Conservation (phyloP, 2,329 filamentous ascomycete species). For the Phialophora tarda region DNA sequence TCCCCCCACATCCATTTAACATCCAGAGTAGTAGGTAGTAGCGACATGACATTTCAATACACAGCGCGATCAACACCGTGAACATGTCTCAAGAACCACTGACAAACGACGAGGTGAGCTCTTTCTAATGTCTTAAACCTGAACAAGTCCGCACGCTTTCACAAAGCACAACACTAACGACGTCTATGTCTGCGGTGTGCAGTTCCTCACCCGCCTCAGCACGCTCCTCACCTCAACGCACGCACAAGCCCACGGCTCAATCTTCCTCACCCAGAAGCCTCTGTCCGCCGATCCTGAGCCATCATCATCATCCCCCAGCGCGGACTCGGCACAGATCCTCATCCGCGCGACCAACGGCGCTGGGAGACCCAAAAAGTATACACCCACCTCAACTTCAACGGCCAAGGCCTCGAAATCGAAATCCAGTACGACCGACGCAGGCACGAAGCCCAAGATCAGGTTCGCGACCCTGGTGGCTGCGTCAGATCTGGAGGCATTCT, state of each 20-base stretch:
- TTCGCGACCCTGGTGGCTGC: slow-evolving; percentile 82
- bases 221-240: slow-evolving; percentile 49
- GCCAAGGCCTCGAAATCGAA: slow-evolving; percentile 47
- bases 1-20: neutral
- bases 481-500: slow-evolving; percentile 79
- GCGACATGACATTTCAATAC: neutral
- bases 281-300: slow-evolving; percentile 55
- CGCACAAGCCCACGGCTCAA: slow-evolving; percentile 49
- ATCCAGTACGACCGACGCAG: slow-evolving; percentile 51
- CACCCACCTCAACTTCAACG: neutral
- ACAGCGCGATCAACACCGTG: too few relatives aligned
- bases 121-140: neutral
- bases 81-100: neutral
- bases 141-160: neutral
- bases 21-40: neutral
- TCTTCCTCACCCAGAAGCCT: slow-evolving; percentile 53
- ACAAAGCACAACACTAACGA: neutral
- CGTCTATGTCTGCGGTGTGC: neutral
- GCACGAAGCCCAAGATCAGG: slow-evolving; percentile 67
- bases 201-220: slow-evolving; percentile 53
- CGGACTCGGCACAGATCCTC: slow-evolving; percentile 64
- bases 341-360: slow-evolving; percentile 86
- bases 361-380: slow-evolving; percentile 48
- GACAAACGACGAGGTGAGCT: neutral
- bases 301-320: slow-evolving; percentile 57